A percentile compares a stretch with the other conserved stretches of the same genome.
Conservation (phyloP, 2,329 filamentous ascomycete genomes). For the Cladosporium phlei region DNA sequence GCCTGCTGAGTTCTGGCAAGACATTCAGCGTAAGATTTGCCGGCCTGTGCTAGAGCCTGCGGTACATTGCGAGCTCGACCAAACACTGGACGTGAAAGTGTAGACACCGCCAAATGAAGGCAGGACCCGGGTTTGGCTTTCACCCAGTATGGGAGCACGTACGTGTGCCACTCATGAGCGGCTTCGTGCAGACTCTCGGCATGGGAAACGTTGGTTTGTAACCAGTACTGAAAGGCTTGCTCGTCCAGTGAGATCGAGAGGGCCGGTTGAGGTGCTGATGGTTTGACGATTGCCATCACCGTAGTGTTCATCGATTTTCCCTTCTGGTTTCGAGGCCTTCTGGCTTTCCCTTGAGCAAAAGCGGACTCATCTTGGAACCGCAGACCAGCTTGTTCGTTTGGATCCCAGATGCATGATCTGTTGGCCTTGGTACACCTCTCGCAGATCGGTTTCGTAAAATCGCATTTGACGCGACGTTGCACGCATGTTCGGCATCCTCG, state of each 20-base stretch:
- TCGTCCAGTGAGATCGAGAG: conserved; percentile 16
- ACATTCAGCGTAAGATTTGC: conserved; percentile 13
- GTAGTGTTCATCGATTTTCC: no score
- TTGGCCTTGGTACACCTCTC: conserved; percentile 21
- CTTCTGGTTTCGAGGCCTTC: conserved; percentile 17
- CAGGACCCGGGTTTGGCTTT: conserved; percentile 16
- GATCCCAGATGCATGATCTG: conserved; percentile 21
- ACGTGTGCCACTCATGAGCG: conserved; percentile 20
- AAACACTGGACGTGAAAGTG: conserved; percentile 23
- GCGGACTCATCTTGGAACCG: conserved; percentile 23
- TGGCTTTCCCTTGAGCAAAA: conserved; percentile 22
- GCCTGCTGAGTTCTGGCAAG: conserved; percentile 18
- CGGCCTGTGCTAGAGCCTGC: conserved; percentile 14
- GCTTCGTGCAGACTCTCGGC: conserved; percentile 19
- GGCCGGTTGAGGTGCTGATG: not conserved
- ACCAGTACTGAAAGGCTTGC: conserved; percentile 25
- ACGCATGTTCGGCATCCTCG: conserved; percentile 13
- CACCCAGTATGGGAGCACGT: conserved; percentile 18
- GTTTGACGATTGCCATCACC: no score
- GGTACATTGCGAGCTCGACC: conserved; percentile 17
- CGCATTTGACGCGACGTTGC: conserved; percentile 19
- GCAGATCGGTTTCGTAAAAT: conserved; percentile 14
- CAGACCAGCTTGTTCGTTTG: conserved; percentile 15
- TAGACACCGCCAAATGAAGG: conserved; percentile 21
- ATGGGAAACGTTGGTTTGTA: conserved; percentile 17